Percentiles rank a stretch among this genome's conserved stretches.
phyloP scores from a whole-genome alignment of 805 yeast species.

The Candida ficus region DNA sequence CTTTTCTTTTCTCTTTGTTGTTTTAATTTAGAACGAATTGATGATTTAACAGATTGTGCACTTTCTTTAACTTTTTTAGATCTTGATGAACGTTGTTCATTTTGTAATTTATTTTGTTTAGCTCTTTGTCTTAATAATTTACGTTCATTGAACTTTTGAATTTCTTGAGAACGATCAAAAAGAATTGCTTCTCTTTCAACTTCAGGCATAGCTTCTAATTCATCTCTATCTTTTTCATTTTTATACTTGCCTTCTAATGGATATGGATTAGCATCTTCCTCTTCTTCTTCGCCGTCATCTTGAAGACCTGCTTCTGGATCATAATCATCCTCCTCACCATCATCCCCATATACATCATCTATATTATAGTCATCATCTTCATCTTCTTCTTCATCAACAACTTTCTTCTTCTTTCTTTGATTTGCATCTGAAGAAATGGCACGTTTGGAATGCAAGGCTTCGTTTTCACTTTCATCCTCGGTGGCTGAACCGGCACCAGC shows the following conservation, averaged over 20 bases:
- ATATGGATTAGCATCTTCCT: conserved; percentile 62
- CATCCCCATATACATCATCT: conserved; percentile 32
- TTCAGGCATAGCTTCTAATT: conserved; percentile 72
- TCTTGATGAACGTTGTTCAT: conserved; percentile 31
- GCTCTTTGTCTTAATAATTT: conserved; percentile 80
- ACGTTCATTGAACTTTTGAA: conserved; percentile 84
- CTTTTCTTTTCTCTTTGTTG: conserved; percentile 67
- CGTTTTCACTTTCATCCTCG: conserved; percentile 28
- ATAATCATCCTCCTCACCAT: conserved; percentile 38
- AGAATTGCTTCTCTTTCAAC: conserved; percentile 86
- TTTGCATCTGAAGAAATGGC: conserved; percentile 17
- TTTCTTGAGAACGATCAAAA: conserved; percentile 88
- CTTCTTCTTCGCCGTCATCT: conserved; percentile 33
- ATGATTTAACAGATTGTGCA: conserved; percentile 33
- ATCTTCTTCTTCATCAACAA: conserved; percentile 33
- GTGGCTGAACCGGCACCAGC: conserved; percentile 63
- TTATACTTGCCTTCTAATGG: conserved; percentile 91
- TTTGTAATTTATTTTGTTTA: conserved; percentile 41
- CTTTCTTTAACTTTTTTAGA: conserved; percentile 25
- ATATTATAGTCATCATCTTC: conserved; percentile 29
- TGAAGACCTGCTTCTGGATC: conserved; percentile 34
- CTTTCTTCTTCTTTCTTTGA: conserved; percentile 25
- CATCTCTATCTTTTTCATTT: conserved; percentile 69
- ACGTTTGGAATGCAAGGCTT: conserved; percentile 30
- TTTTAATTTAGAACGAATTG: conserved; percentile 66